Evolutionary conservation across 2,329 filamentous ascomycete species (phyloP), one percentile per base, ranked within the genome.

Genomic region (Colletotrichum neosansevieriae): DNA sequence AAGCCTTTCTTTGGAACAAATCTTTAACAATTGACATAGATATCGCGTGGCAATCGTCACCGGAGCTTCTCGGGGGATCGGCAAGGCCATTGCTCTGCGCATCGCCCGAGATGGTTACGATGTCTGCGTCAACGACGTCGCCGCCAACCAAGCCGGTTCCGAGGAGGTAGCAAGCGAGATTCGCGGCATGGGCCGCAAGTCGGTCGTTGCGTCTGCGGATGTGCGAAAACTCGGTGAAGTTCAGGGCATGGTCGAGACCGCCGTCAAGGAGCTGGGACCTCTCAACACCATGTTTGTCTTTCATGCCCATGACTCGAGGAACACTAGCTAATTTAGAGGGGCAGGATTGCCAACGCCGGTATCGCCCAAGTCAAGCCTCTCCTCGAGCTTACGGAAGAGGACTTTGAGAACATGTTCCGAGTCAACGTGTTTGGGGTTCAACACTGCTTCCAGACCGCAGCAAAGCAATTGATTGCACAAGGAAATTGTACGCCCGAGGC

Each of bases 401-500:
- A 91, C 63, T 81, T 90, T 50, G 78, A 83, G 34, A 79, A 80
- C 19, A 88, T 92, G 82, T 88, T 92, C 72, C 82, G 85, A 21
- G 83, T 92, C 63, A 92, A 92, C 70, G 87, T 92, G 24, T 84
- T 82, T 54, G 90, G 90, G 4, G 83, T 90, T 0, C 89, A 88
- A 73, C 88, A 91, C 72, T 91, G 88, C 78, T 90, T 91, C 72
- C 82, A 83, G 6, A 83, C 84, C 3, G 90, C 89, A 0, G 90
- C 89, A 1, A 85, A 83, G 73, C 89, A 91, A 73, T 85, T 92
- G 81, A 91, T 92, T 73, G 79, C 79, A 34, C 65, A 68, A 74
- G 86, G 85, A 3, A 81, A 80, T 2, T 82, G 79, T 69, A 79
- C 71, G n/a, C 88, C 88, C 71, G 61, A 58, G 3, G 7, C 1